phyloP scores from a whole-genome alignment of 345 rosid species.

The Brassica juncea region DNA sequence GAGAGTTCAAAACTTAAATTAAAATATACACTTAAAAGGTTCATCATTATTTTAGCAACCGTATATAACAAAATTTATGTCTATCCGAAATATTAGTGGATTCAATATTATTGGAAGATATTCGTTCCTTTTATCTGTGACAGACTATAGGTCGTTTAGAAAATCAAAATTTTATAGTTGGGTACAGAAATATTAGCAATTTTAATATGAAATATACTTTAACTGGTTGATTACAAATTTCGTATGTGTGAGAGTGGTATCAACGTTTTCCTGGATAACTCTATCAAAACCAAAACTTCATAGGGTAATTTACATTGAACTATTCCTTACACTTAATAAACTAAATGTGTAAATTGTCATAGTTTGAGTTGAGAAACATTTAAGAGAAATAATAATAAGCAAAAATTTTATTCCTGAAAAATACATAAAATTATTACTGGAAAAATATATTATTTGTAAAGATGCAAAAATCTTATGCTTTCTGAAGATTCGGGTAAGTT shows the following conservation, averaged over 20 bases:
- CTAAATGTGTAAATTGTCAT: not conserved
- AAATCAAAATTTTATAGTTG: not conserved
- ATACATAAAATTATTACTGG: too few species aligned
- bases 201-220: too few species aligned
- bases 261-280: too few species aligned
- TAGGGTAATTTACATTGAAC: not conserved
- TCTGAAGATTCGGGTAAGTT: too few species aligned
- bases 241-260: too few species aligned
- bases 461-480: too few species aligned
- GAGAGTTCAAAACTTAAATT: not conserved
- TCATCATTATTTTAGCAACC: not conserved
- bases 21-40: not conserved
- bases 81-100: too few species aligned
- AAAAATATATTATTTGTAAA: too few species aligned
- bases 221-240: too few species aligned
- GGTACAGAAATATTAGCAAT: not conserved
- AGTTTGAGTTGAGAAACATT: not conserved
- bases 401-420: too few species aligned
- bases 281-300: too few species aligned
- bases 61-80: not conserved
- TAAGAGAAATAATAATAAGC: too few species aligned
- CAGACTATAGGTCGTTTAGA: not conserved
- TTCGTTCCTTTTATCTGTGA: not conserved
- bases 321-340: not conserved
- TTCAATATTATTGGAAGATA: not conserved